These are phyloP conservation scores for Pythium plurisporium DNA, from an alignment of 352 stramenopile species.

Conservation along the genomic window DNA sequence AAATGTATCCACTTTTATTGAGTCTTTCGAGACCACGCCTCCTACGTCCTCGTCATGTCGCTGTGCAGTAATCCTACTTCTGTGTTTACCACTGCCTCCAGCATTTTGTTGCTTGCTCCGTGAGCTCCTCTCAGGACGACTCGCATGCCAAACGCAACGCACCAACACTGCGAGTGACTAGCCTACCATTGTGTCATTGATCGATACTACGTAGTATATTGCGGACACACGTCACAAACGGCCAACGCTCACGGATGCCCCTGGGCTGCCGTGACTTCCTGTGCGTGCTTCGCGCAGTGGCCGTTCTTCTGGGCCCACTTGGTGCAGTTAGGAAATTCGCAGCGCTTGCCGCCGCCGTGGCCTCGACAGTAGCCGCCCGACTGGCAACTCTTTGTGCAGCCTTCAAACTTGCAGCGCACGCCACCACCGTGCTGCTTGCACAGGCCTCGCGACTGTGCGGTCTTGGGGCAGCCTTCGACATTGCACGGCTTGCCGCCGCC, in stretches of 20 bases:
- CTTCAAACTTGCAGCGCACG: constrained; percentile 83
- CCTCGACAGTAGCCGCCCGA: constrained; percentile 81
- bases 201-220: too few relatives aligned
- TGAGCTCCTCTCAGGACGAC: too few relatives aligned
- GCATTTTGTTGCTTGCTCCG: too few relatives aligned
- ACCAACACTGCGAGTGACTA: too few relatives aligned
- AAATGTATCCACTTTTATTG: too few relatives aligned
- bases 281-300: constrained; percentile 82
- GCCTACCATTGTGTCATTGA: too few relatives aligned
- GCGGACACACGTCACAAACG: too few relatives aligned
- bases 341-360: constrained; percentile 81
- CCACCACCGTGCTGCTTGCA: constrained; percentile 85
- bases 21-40: too few relatives aligned
- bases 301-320: constrained; percentile 88
- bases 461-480: constrained; percentile 82
- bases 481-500: constrained; percentile 82
- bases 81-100: too few relatives aligned
- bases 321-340: constrained; percentile 76
- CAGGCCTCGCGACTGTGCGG: constrained; percentile 73
- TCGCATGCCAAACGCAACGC: too few relatives aligned
- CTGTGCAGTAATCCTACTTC: too few relatives aligned
- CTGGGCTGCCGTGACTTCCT: constrained; percentile 45
- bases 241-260: constrained; percentile 3
- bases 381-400: constrained; percentile 85
- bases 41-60: too few relatives aligned